These are phyloP conservation scores for Acidomyces sp. DNA, from an alignment of 495 filamentous ascomycete genomes.

Conservation along the genomic window DNA sequence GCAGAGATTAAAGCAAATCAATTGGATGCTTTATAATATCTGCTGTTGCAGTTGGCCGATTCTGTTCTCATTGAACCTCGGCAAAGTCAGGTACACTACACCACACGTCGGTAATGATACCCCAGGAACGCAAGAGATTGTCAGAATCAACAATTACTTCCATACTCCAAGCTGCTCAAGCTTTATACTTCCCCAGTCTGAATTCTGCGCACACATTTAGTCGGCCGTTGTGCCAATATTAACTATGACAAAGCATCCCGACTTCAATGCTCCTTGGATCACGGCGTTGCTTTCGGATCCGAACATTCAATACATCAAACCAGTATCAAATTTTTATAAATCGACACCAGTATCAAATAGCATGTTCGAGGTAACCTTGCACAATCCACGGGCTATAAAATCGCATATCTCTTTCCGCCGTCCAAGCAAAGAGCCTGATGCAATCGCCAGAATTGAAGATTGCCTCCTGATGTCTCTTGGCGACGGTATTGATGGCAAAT, in stretches of 20 bases:
- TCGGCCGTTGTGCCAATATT: too few species aligned
- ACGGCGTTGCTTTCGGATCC: neutral
- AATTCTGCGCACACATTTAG: too few species aligned
- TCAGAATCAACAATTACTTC: too few species aligned
- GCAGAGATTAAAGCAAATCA: too few species aligned
- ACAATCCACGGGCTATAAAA: conserved; percentile 10
- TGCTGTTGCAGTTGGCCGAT: too few species aligned
- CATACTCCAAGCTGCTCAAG: too few species aligned
- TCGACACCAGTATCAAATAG: conserved; percentile 3
- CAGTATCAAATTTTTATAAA: neutral
- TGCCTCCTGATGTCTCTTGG: conserved; percentile 16
- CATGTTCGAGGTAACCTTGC: conserved; percentile 14
- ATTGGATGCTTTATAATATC: too few species aligned
- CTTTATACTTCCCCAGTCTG: too few species aligned
- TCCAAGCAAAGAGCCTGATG: conserved; percentile 10
- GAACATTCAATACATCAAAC: neutral
- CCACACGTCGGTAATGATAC: too few species aligned
- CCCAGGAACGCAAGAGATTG: too few species aligned
- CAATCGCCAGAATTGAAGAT: neutral
- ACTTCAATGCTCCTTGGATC: conserved; percentile 3
- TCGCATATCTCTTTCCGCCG: conserved; percentile 10
- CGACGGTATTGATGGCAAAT: conserved; percentile 11
- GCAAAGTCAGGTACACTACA: too few species aligned
- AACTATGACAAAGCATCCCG: conserved; percentile 4
- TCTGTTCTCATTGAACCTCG: too few species aligned